phyloP scores from a whole-genome alignment of 139 green algal genomes.

The Volvox reticuliferus region DNA sequence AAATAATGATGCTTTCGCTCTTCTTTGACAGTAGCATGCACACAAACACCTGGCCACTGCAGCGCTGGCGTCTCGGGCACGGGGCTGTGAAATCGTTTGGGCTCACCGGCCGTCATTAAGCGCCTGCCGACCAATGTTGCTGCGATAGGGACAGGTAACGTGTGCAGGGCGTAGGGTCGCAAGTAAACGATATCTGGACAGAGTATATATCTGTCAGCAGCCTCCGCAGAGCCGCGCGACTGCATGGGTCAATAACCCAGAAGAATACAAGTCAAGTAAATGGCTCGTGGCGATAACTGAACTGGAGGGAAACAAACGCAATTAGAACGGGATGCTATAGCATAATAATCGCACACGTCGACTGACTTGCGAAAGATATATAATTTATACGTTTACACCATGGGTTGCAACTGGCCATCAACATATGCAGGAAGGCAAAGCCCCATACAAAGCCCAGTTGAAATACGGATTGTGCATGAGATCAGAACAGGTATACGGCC shows the following conservation, averaged over 20 bases:
- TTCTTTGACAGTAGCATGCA: neutral
- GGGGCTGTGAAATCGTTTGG: neutral
- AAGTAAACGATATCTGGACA: neutral
- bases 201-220: neutral
- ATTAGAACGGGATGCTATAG: neutral
- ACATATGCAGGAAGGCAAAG: too few species aligned
- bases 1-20: too few species aligned
- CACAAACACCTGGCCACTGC: neutral
- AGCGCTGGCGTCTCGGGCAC: neutral
- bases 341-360: too few species aligned
- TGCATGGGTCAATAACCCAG: too few species aligned
- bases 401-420: too few species aligned
- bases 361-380: too few species aligned
- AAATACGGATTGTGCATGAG: too few species aligned
- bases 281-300: neutral
- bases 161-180: neutral
- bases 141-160: neutral
- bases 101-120: constrained; percentile 14
- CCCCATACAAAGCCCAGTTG: too few species aligned
- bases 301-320: neutral
- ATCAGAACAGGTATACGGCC: too few species aligned
- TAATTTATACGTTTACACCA: too few species aligned
- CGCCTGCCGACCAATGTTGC: neutral
- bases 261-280: neutral
- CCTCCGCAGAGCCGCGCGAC: too few species aligned